A percentile compares a stretch with the other conserved stretches of the same genome.
phyloP scores from a whole-genome alignment of 495 filamentous ascomycete species.

The Penicillium dipodomyicola region DNA sequence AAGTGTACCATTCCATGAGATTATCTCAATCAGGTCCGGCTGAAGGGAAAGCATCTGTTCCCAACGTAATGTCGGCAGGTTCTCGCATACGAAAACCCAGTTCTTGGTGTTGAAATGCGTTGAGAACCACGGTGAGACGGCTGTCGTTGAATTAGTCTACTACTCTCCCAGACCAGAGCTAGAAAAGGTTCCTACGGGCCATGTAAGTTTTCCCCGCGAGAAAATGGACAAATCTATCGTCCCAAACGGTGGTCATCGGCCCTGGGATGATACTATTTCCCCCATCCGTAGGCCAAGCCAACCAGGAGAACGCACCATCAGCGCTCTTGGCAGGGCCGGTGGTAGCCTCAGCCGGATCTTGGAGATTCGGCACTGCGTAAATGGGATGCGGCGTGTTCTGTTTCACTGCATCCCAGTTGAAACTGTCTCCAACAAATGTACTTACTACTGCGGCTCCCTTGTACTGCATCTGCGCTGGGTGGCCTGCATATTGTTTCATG shows the following conservation, averaged over 20 bases:
- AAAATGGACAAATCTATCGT: slow-evolving; percentile 46
- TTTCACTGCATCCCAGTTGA: slow-evolving; percentile 33
- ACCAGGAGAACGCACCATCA: slow-evolving; percentile 58
- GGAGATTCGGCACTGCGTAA: slow-evolving; percentile 28
- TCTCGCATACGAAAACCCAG: slow-evolving; percentile 50
- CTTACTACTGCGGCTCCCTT: slow-evolving; percentile 36
- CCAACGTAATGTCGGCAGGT: slow-evolving; percentile 44
- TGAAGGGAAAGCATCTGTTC: slow-evolving; percentile 46
- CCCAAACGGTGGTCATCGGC: slow-evolving; percentile 40
- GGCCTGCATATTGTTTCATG: slow-evolving; percentile 32
- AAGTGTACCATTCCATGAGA: slow-evolving; percentile 54
- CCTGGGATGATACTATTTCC: slow-evolving; percentile 49
- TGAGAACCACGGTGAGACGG: slow-evolving; percentile 39
- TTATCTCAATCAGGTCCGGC: slow-evolving; percentile 54
- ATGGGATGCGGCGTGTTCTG: slow-evolving; percentile 22
- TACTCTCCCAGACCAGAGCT: too few relatives aligned
- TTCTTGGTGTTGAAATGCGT: slow-evolving; percentile 46
- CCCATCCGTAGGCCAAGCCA: slow-evolving; percentile 57
- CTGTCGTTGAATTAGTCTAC: slow-evolving; percentile 13
- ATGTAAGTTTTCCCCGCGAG: slow-evolving; percentile 53
- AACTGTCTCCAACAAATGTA: slow-evolving; percentile 36
- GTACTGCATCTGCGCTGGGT: slow-evolving; percentile 36
- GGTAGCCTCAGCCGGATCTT: slow-evolving; percentile 20
- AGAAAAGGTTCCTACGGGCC: slow-evolving; percentile 32
- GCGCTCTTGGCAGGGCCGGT: slow-evolving; percentile 13